Base-by-base conservation (phyloP, 2,329 filamentous ascomycete species). In the Aspergillus fischeri region DNA sequence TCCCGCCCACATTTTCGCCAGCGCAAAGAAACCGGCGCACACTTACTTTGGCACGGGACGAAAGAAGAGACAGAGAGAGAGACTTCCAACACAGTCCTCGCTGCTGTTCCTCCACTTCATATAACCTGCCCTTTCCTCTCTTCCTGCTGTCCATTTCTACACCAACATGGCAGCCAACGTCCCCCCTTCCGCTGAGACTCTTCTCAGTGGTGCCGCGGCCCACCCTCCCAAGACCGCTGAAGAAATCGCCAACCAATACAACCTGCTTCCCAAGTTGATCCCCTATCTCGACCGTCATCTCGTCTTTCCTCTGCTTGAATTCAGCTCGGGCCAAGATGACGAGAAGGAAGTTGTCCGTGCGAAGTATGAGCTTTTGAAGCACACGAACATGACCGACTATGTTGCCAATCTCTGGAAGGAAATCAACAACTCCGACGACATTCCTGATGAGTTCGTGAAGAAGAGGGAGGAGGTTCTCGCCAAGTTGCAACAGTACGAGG, bases 351-450 rank as follows among this genome's bases (percentile, higher is more conserved):
- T 96, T 68, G 88, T 88, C 62, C 86, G 89, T 73, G 87, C 92
- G 68, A 96, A 96, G 78, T 96, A 93, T 76, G 88, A 93, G 78
- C 86, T 99, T 58, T 86, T 99, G 67, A 93, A 96, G 81, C 88
- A 92, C 76, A 97, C 94, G 71, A 97, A 97, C 83, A 99, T 99
- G 94, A 94, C 89, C 70, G 94, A 99, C 78, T 99, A 96, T 75
- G 91, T 97, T 54, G 92, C 92, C 71, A 90, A 88, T 70, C 81
- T 99, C 65, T 91, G 96, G 82, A 89, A 90, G 74, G 90, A 97
- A 71, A 86, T 99, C 65, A 86, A 97, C 80, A 83, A 87, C 67
- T 85, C 91, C 63, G 83, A 89, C 59, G 84, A 90, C 61, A 80
- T 89, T 54, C 92, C 94, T 52, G 83, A 88, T 62, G 92, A 97